A percentile compares a stretch with the other conserved stretches of the same genome.
These are phyloP conservation scores for Emergomyces orientalis DNA, from an alignment of 2,329 filamentous ascomycete genomes.

Conservation along the genomic window DNA sequence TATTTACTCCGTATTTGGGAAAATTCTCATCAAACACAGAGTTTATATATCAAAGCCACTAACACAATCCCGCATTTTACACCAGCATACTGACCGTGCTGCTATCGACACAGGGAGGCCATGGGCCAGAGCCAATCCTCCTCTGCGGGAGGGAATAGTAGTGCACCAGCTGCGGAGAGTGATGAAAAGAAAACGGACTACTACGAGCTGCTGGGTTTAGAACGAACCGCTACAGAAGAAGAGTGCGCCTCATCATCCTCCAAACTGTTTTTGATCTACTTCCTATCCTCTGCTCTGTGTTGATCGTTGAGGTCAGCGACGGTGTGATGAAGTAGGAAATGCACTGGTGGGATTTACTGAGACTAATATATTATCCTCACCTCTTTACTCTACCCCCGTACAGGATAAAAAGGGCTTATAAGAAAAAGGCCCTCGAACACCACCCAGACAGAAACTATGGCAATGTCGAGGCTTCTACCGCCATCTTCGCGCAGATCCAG, in stretches of 20 bases:
- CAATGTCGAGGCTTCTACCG: conserved; percentile 73
- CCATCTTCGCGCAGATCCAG: conserved; percentile 82
- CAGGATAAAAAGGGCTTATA: conserved; percentile 89
- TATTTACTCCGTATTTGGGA: too few species aligned
- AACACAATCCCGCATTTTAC: neutral
- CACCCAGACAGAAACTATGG: conserved; percentile 92
- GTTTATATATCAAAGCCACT: neutral
- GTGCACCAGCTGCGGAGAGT: conserved; percentile 10
- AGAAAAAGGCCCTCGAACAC: conserved; percentile 78
- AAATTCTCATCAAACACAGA: neutral
- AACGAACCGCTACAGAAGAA: conserved; percentile 64
- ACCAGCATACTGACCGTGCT: neutral
- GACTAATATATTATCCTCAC: conserved; percentile 8
- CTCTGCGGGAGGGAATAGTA: conserved; percentile 16
- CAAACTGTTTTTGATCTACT: neutral
- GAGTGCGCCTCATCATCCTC: conserved; percentile 49
- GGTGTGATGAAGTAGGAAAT: neutral
- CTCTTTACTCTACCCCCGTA: neutral
- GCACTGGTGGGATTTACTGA: neutral
- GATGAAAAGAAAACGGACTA: conserved; percentile 30
- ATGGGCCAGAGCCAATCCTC: conserved; percentile 42
- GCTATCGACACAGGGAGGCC: neutral
- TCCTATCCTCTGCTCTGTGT: neutral
- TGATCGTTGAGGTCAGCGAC: neutral
- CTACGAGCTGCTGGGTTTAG: conserved; percentile 73